Evolutionary conservation across 2,329 filamentous ascomycete species (phyloP), one percentile per base, ranked within the genome.

Genomic region (Talaromyces sp.): DNA sequence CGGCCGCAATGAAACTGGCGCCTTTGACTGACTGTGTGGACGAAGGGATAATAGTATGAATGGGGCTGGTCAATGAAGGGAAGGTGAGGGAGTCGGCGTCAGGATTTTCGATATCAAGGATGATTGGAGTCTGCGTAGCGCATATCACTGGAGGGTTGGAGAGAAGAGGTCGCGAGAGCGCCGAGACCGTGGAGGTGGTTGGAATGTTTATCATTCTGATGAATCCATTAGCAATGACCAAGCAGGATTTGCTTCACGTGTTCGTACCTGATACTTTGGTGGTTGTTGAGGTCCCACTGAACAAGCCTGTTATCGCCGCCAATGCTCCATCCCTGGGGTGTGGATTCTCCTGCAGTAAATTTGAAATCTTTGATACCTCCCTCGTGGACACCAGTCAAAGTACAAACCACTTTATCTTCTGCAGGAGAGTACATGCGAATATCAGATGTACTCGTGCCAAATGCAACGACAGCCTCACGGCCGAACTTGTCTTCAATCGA

Each of bases 251-350:
- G 55, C 40, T 48, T 42, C 16, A 31, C 21, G 5, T n/a, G 42
- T 16, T 35, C 69, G 65, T 74, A 83, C 81, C 77, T 76, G 62
- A 77, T 72, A 57, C 71, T 75, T 65, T 76, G 71, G 61, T 77
- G 75, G 23, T 74, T 79, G 66, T 69, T 73, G 61, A 83, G 68
- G 71, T 83, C 79, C 81, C 81, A 83, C 66, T 83, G 80, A 23
- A 83, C 76, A 55, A 83, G 74, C 67, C 79, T 82, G 64, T 79
- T 80, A 70, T 83, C 81, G 57, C 78, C 79, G 56, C 81, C 81
- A 63, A 82, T 78, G 75, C 81, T 83, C 81, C 81, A 83, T n/a
- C 75, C 81, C 66, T 80, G 78, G 23, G 73, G 69, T 60, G 67
- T 70, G 23, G 75, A 71, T 7, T 70, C 70, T 35, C 74, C 71